Evolutionary conservation across 2,329 filamentous ascomycete genomes (phyloP), one percentile per base, ranked within the genome.

Genomic region (Trichophyton simii): DNA sequence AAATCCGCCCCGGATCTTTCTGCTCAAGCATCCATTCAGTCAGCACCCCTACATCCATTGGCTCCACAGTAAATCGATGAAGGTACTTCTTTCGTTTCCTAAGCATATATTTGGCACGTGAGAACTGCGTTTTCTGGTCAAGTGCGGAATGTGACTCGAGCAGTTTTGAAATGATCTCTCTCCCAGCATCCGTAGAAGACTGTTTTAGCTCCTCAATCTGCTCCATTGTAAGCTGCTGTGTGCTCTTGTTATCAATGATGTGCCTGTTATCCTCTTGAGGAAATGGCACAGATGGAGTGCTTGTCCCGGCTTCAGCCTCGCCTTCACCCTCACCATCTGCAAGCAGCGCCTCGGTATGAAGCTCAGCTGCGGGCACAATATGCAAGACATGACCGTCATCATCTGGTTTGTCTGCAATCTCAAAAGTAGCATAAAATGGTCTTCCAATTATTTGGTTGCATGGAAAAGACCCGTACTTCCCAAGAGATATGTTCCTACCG

Each of bases 41-140:
- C 64, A 97, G 78, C 65, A 84, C 81, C 0, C 85, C 81, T 13
- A 95, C 84, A 69, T 96, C 91, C 67, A 97, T 76, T 0, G 92
- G 92, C 59, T 95, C 73, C 1, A 94, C 83, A 0, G 88, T 89
- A 70, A 99, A 97, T 11, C 91, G 82, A 68, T 88, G 86, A 65
- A 97, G 82, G 72, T 95, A 97, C 75, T 99, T 99, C 72, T 87
- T 91, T 65, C 89, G 87, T 77, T 99, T 99, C 54, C 95, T 81
- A 18, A 97, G 78, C 69, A 94, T 96, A 75, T 99, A 99, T 74
- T 99, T 99, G 50, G 92, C 91, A 62, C 96, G 79, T 1, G 91
- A 95, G 70, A 95, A 99, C 0, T 85, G 82, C 0, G 94, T 97
- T 80, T 99, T 99, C 76, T 97, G 88, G 67, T 95, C 91, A 50